Evolutionary conservation across 305 asterid genomes (phyloP).

Genomic region (Solanum hybrid): DNA sequence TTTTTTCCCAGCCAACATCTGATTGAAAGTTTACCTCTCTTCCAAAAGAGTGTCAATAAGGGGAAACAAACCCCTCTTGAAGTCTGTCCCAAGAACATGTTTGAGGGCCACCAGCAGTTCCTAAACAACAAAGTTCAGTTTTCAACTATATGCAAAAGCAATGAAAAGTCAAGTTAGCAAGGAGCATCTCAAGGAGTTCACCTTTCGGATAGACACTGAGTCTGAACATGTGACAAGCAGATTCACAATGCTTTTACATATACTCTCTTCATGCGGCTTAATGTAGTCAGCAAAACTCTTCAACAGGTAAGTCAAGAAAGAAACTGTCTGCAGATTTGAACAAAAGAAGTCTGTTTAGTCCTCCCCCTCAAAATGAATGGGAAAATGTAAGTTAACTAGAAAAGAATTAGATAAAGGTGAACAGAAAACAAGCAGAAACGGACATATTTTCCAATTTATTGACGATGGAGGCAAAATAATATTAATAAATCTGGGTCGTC

Average conservation of each 20-base stretch:
- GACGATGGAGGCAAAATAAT: not conserved
- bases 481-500: not conserved
- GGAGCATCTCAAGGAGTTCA: conserved; percentile 8
- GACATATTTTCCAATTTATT: not conserved
- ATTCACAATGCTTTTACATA: conserved; percentile 96
- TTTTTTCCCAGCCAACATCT: not conserved
- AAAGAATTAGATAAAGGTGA: not conserved
- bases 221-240: conserved; percentile 98
- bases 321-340: conserved; percentile 67
- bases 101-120: conserved; percentile 96
- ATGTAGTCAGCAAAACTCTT: conserved; percentile 90
- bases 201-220: conserved; percentile 94
- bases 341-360: not conserved
- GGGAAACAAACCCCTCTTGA: conserved; percentile 96
- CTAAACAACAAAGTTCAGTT: conserved; percentile 29
- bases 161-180: not conserved
- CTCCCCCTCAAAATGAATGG: not conserved
- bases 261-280: conserved; percentile 94
- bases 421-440: not conserved
- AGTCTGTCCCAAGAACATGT: conserved; percentile 97
- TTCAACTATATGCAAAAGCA: conserved; percentile 13
- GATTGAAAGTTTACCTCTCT: conserved; percentile 60
- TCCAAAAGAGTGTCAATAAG: conserved; percentile 93
- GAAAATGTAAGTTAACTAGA: not conserved
- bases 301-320: conserved; percentile 93